Percentiles rank a stretch among this genome's conserved stretches.
Conservation (phyloP, 345 rosid genomes). For the Syzygium grande region DNA sequence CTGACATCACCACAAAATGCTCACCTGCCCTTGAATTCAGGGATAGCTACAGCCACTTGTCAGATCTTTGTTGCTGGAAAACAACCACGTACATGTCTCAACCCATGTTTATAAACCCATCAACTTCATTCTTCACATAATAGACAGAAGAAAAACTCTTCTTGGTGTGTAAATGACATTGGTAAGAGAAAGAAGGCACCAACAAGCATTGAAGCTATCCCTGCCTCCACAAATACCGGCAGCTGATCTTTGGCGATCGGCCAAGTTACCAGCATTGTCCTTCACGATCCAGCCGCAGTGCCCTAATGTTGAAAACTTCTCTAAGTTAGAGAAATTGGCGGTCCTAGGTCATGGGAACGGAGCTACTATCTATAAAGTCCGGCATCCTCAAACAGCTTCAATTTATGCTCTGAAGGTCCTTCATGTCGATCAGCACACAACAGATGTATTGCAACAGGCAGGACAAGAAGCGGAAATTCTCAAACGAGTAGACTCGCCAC, state of each 20-base stretch:
- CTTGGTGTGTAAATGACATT: neutral
- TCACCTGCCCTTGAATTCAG: constrained; percentile 23
- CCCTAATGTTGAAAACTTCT: constrained; percentile 21
- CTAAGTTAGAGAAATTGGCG: neutral
- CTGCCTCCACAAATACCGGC: constrained; percentile 7
- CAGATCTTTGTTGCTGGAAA: neutral
- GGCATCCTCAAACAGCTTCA: constrained; percentile 18
- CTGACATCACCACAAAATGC: constrained; percentile 2
- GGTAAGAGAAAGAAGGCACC: constrained; percentile 22
- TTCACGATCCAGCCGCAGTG: neutral
- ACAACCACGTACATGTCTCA: constrained; percentile 1
- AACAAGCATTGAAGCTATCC: constrained; percentile 32
- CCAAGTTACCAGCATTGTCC: constrained; percentile 3
- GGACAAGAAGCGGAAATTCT: constrained; percentile 44
- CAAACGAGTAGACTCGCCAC: constrained; percentile 32
- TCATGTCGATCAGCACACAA: constrained; percentile 18
- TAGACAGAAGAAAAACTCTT: neutral
- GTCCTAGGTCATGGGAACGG: constrained; percentile 59
- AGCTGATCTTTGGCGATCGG: constrained; percentile 1
- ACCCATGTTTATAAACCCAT: neutral
- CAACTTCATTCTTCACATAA: neutral
- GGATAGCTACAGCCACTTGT: constrained; percentile 18
- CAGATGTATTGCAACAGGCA: constrained; percentile 13
- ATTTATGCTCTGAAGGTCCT: constrained; percentile 46
- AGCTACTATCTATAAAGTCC: constrained; percentile 52